Percentiles rank a stretch among this genome's conserved stretches.
phyloP scores from a whole-genome alignment of 139 green algal species.

The Astrephomene gubernaculifera region DNA sequence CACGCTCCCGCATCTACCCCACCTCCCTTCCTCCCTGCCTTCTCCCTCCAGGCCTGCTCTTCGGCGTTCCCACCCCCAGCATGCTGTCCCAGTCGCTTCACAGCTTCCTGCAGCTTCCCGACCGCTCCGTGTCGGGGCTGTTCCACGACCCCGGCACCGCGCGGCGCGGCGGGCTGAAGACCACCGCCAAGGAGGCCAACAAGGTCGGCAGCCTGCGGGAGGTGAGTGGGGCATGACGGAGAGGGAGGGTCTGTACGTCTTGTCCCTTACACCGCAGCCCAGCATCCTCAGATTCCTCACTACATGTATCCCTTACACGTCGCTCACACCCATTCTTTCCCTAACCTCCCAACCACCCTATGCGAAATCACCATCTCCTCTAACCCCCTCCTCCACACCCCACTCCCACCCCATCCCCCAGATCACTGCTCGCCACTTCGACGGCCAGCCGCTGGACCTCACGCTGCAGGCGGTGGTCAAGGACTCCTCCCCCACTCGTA shows the following conservation, averaged over 20 bases:
- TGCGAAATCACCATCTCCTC: background rate
- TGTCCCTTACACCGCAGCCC: background rate
- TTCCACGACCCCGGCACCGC: constrained; percentile 38
- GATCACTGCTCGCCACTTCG: background rate
- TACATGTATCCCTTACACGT: too few relatives aligned
- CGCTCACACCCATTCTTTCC: too few relatives aligned
- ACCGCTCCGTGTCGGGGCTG: constrained; percentile 22
- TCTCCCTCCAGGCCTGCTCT: constrained; percentile 19
- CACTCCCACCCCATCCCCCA: background rate
- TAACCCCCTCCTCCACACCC: background rate
- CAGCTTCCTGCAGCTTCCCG: constrained; percentile 17
- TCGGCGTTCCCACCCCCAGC: constrained; percentile 4
- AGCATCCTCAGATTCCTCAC: too few relatives aligned
- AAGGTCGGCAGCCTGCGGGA: constrained; percentile 23
- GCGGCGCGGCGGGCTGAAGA: constrained; percentile 34
- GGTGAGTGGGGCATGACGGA: background rate
- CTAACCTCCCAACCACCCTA: too few relatives aligned
- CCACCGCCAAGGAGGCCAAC: constrained; percentile 15
- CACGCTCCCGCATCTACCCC: too few relatives aligned
- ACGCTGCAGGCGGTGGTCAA: constrained; percentile 30
- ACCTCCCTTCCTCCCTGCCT: background rate
- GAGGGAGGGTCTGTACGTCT: background rate
- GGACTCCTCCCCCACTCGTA: constrained; percentile 12
- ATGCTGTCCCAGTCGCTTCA: background rate
- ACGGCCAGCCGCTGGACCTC: constrained; percentile 2